A percentile compares a stretch with the other conserved stretches of the same genome.
phyloP scores from a whole-genome alignment of 1,139 yeast species.

The Scheffersomyces segobiensis region DNA sequence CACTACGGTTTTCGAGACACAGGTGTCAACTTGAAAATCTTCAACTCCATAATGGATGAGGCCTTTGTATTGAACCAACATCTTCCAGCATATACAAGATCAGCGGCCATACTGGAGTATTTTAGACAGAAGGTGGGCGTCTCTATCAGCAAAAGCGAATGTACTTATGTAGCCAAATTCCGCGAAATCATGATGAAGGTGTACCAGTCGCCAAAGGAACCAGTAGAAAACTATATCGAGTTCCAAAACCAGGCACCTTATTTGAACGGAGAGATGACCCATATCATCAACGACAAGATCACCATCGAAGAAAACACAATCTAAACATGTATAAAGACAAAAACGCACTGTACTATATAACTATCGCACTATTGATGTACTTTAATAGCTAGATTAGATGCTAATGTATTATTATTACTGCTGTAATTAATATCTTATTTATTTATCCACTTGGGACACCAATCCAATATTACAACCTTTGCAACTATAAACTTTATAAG shows the following conservation, averaged over 20 bases:
- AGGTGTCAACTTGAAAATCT: slow-evolving; percentile 7
- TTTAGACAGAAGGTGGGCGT: slow-evolving; percentile 4
- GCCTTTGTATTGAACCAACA: slow-evolving; percentile 10
- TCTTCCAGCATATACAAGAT: slow-evolving; percentile 5
- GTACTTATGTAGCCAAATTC: slow-evolving; percentile 7
- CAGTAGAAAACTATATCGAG: slow-evolving; percentile 13
- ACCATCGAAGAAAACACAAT: neutral
- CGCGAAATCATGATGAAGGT: slow-evolving; percentile 16
- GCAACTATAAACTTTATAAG: neutral
- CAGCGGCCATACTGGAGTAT: slow-evolving; percentile 7
- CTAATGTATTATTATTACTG: neutral
- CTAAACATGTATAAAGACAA: neutral
- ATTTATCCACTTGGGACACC: neutral
- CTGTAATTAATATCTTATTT: too few species aligned
- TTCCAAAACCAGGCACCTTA: slow-evolving; percentile 7
- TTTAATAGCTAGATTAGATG: neutral
- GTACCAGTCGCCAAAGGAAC: slow-evolving; percentile 17
- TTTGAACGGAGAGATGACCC: neutral
- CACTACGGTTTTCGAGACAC: slow-evolving; percentile 18
- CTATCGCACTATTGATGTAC: neutral
- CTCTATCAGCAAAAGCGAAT: slow-evolving; percentile 6
- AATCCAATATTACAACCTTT: neutral
- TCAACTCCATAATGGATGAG: slow-evolving; percentile 14
- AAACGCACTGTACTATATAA: neutral
- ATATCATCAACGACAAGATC: neutral